Base-by-base conservation (phyloP, 78 protist genomes). In the Chrysochromulina tobinii region DNA sequence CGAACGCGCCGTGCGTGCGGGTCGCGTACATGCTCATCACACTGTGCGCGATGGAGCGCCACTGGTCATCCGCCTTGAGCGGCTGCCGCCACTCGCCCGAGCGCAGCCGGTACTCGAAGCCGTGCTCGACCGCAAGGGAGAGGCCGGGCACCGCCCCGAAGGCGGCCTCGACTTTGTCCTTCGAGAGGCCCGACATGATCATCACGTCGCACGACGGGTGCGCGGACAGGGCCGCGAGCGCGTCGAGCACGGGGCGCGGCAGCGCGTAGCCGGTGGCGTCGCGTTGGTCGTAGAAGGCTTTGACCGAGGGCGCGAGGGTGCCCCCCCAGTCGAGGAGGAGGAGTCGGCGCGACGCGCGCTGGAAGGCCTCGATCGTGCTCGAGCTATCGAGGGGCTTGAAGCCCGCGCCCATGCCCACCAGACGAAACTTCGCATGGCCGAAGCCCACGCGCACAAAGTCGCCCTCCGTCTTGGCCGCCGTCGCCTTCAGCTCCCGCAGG, bases 1-100 rank as follows among this genome's bases (percentile, higher is more conserved):
- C 87, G 90, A 73, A 92, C 9, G 94, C 79, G 14, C 96, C 96
- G 0, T 91, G 91, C 59, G 96, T 94, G 61, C 95, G 68, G 12
- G 84, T 77, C 5, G 94, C 64, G 87, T 92, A 94, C n/a, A 51
- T 6, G n/a, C 18, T 3, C 27, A 79, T 51, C n/a, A 79, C 38
- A 4, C n/a, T 1, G 3, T 3, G 15, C 6, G 86, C 86, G 14
- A 79, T 48, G 83, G 55, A 5, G 15, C 83, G 50, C n/a, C 55
- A 73, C 23, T 54, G 2, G 21, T 38, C 54, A 25, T 48, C 83
- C 9, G 23, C 55, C 3, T 7, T 54, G 38, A 73, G 55, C 6
- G 50, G 83, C 58, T 73, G 83, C 55, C 3, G 57, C 83, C 83
- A 38, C 55, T 27, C 25, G 3, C 83, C 83, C 2, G 3, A 2